Percentiles rank a stretch among this genome's conserved stretches.
These are phyloP conservation scores for Leccinum subrobustum DNA, from an alignment of 1,284 basidiomycete species.

Conservation along the genomic window DNA sequence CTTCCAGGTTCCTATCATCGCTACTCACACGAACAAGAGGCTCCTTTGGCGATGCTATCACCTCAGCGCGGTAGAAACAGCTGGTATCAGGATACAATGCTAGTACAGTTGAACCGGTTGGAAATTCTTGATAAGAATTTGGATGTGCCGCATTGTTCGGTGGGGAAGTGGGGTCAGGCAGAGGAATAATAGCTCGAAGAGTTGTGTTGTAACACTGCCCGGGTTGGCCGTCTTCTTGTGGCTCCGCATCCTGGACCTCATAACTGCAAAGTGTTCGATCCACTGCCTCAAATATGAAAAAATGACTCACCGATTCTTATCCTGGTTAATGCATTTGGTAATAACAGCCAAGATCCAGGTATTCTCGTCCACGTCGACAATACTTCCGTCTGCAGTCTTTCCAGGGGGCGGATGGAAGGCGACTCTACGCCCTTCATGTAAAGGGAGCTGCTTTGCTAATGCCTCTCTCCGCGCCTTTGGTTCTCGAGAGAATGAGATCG, in stretches of 20 bases:
- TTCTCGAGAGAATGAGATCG: slow-evolving; percentile 59
- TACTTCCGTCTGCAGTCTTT: slow-evolving; percentile 45
- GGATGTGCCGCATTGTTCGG: slow-evolving; percentile 59
- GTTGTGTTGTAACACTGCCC: slow-evolving; percentile 71
- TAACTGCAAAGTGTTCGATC: slow-evolving; percentile 46
- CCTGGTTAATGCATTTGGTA: slow-evolving; percentile 63
- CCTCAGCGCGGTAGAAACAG: slow-evolving; percentile 82
- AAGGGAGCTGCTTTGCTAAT: slow-evolving; percentile 57
- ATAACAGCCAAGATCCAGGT: slow-evolving; percentile 81
- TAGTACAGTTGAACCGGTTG: slow-evolving; percentile 71
- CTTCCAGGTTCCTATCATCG: background rate
- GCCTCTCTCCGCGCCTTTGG: slow-evolving; percentile 63
- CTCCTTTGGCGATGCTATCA: slow-evolving; percentile 64
- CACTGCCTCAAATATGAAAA: background rate
- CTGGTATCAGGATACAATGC: slow-evolving; percentile 84
- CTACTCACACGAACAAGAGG: slow-evolving; percentile 48
- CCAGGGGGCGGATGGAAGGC: slow-evolving; percentile 69
- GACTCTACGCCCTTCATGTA: slow-evolving; percentile 71
- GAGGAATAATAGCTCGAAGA: slow-evolving; percentile 66
- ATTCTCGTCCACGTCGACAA: slow-evolving; percentile 59
- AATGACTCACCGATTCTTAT: slow-evolving; percentile 55
- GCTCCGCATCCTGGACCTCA: slow-evolving; percentile 79
- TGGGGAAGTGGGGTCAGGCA: slow-evolving; percentile 67
- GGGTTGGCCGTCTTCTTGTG: slow-evolving; percentile 72
- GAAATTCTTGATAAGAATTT: slow-evolving; percentile 68